These are phyloP conservation scores for Acidomyces sp. DNA, from an alignment of 495 filamentous ascomycete species.

Conservation along the genomic window DNA sequence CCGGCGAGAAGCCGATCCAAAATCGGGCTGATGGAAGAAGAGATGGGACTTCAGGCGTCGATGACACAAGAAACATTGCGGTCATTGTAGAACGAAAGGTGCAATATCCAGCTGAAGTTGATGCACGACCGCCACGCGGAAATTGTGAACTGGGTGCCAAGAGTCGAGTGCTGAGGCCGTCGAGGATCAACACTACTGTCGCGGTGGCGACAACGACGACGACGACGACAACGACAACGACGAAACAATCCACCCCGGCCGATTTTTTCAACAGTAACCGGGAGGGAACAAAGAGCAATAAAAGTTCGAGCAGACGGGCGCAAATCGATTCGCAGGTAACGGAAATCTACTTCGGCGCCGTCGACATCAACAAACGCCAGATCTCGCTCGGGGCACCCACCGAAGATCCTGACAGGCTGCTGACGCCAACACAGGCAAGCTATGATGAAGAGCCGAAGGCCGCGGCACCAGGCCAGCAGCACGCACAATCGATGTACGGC, in stretches of 20 bases:
- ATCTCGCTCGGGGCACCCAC: constrained; percentile 2
- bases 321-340: not conserved
- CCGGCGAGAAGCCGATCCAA: too few relatives aligned
- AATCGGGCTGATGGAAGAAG: not conserved
- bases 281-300: not conserved
- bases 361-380: not conserved
- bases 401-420: not conserved
- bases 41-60: not conserved
- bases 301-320: not conserved
- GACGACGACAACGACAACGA: not conserved
- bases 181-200: constrained; percentile 1
- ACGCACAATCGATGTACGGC: not conserved
- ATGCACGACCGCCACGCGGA: too few relatives aligned
- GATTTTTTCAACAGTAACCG: not conserved
- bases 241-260: not conserved
- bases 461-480: not conserved
- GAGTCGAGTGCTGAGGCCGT: not conserved
- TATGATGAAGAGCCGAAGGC: not conserved
- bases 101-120: not conserved
- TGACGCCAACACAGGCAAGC: constrained; percentile 13
- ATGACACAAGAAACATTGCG: not conserved
- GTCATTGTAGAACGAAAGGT: too few relatives aligned
- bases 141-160: not conserved
- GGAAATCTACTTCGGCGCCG: constrained; percentile 9
- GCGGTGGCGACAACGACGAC: not conserved